A percentile compares a stretch with the other conserved stretches of the same genome.
Conservation (phyloP, 2,329 filamentous ascomycete genomes). For the Microcyclosporella mali region DNA sequence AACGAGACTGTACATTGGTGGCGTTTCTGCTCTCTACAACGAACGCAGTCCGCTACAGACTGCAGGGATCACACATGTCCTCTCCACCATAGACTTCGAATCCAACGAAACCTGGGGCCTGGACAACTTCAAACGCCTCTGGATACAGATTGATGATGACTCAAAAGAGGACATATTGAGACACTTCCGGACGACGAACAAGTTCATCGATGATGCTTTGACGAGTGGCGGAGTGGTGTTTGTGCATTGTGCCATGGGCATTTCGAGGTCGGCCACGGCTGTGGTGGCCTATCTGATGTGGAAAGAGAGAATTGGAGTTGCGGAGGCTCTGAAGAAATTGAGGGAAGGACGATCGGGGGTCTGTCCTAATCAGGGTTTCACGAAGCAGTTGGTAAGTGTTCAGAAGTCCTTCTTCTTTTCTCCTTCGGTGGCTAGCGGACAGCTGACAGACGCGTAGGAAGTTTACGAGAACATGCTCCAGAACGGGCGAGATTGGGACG, state of each 20-base stretch:
- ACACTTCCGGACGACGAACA: conserved; percentile 61
- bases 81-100: conserved; percentile 67
- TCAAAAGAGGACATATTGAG: conserved; percentile 78
- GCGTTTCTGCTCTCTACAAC: conserved; percentile 38
- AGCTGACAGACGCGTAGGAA: conserved; percentile 29
- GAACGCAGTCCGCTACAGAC: conserved; percentile 47
- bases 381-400: conserved; percentile 62
- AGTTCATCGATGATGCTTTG: conserved; percentile 74
- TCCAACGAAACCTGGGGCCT: conserved; percentile 37
- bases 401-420: too few relatives aligned
- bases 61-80: conserved; percentile 74
- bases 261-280: conserved; percentile 79
- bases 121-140: conserved; percentile 18
- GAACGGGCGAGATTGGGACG: conserved; percentile 18
- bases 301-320: conserved; percentile 41
- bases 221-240: conserved; percentile 53
- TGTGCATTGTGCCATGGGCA: conserved; percentile 83
- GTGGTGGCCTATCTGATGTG: conserved; percentile 76
- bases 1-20: conserved; percentile 37
- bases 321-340: conserved; percentile 63
- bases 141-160: conserved; percentile 74
- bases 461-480: conserved; percentile 72
- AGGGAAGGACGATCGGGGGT: conserved; percentile 65
- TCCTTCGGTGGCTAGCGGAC: too few relatives aligned
- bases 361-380: conserved; percentile 84